These are phyloP conservation scores for Annona cherimola DNA, from an alignment of 164 flowering plant species.

Conservation along the genomic window DNA sequence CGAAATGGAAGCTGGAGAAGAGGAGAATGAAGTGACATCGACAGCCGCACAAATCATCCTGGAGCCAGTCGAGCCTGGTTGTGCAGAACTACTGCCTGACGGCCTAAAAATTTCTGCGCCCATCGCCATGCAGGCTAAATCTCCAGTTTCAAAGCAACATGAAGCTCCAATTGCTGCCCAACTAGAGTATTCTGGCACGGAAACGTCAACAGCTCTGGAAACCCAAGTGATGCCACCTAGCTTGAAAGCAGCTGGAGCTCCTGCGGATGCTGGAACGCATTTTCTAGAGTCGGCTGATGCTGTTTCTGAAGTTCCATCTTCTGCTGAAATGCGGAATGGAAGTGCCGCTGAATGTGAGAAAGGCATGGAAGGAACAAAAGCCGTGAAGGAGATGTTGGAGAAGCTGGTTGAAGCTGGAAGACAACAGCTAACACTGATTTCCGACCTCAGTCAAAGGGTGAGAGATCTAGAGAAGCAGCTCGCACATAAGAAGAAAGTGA, in stretches of 20 bases:
- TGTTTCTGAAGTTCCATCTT: background rate
- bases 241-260: background rate
- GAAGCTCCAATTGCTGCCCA: background rate
- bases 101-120: no score
- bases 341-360: constrained; percentile 5
- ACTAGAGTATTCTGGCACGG: background rate
- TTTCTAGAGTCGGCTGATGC: background rate
- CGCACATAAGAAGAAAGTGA: constrained; percentile 32
- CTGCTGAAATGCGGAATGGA: background rate
- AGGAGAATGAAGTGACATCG: no score
- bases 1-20: background rate
- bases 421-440: constrained; percentile 47
- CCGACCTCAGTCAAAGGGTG: constrained; percentile 43
- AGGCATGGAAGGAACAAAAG: constrained; percentile 48
- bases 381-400: constrained; percentile 47
- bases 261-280: background rate
- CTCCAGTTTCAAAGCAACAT: background rate
- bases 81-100: no score
- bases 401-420: constrained; percentile 52
- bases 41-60: no score
- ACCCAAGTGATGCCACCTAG: background rate
- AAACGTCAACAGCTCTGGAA: background rate
- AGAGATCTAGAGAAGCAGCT: constrained; percentile 53
- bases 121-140: no score
- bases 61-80: background rate